Evolutionary conservation across 1,284 basidiomycete genomes (phyloP), one percentile per base, ranked within the genome.

Genomic region (Sporisorium reilianum): DNA sequence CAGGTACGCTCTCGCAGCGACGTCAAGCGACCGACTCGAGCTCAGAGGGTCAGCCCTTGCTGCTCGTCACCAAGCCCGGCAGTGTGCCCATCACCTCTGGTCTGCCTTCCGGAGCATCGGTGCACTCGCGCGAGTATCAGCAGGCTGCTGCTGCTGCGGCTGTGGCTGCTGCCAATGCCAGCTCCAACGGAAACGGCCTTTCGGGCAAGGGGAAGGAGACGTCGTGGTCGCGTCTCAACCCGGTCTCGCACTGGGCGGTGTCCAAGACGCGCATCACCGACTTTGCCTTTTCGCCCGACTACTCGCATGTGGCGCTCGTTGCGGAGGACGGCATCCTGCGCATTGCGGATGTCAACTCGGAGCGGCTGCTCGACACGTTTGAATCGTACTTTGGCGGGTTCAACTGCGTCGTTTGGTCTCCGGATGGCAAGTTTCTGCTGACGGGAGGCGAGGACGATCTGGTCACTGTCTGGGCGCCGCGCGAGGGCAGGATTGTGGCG

Each of bases 371-470:
- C 2, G 69, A 70, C 49, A 69, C 75, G 9, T 78, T 78, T 26
- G 55, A 72, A 18, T 81, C 80, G 4, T 84, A 83, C 72, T 84
- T 82, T 70, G 83, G 83, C 23, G 75, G 73, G 0, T 55, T 99
- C 30, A 94, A 90, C 9, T 95, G 92, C 77, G 89, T 96, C 1
- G 90, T 92, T 0, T 98, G 95, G 95, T 95, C 94, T 10, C 94
- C 95, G 1, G 95, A 98, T 85, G 93, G 93, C 22, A 90, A 94
- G 42, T 95, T 97, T 80, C 91, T 98, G 34, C 86, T 97, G 58
- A 90, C 90, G 0, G 92, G 92, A n/a, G 92, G 92, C 0, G 90
- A 98, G 87, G 96, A 99, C 83, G 96, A 99, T 81, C 88, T 99
- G 12, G 88, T 97, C 51, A 96, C 95, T 1, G 64, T 84, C 2